A percentile compares a stretch with the other conserved stretches of the same genome.
These are phyloP conservation scores for Rhododendron vialii DNA, from an alignment of 148 eudicot genomes.

Conservation along the genomic window DNA sequence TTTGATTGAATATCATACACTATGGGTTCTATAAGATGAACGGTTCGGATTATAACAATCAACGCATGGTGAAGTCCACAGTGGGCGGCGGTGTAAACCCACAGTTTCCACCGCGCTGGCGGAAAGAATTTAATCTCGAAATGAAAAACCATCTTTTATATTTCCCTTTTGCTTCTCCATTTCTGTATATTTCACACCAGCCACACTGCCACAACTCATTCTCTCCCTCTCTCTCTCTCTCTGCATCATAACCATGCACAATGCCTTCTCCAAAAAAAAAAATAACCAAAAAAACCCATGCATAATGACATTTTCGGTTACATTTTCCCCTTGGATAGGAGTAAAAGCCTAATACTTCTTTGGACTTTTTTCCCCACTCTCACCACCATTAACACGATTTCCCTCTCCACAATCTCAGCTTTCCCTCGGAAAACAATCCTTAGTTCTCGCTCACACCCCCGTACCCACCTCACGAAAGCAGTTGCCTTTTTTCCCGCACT, in stretches of 20 bases:
- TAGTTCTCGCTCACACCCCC: not conserved
- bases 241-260: not conserved
- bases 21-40: too few relatives aligned
- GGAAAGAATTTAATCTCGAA: too few relatives aligned
- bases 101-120: too few relatives aligned
- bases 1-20: too few relatives aligned
- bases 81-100: too few relatives aligned
- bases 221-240: not conserved
- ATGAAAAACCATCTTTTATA: too few relatives aligned
- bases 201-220: not conserved
- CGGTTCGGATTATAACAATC: too few relatives aligned
- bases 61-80: too few relatives aligned
- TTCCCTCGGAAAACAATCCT: slow-evolving; percentile 2
- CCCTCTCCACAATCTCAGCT: slow-evolving; percentile 12
- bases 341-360: not conserved
- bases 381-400: not conserved
- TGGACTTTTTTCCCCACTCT: not conserved
- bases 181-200: not conserved
- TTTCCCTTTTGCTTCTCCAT: not conserved
- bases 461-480: not conserved
- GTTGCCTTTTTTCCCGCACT: not conserved
- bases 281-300: not conserved
- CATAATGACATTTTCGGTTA: not conserved
- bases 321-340: not conserved
- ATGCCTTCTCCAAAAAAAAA: too few relatives aligned